These are phyloP conservation scores for Dissophora globulifera DNA, from an alignment of 192 early-diverging fungal species.

Conservation along the genomic window DNA sequence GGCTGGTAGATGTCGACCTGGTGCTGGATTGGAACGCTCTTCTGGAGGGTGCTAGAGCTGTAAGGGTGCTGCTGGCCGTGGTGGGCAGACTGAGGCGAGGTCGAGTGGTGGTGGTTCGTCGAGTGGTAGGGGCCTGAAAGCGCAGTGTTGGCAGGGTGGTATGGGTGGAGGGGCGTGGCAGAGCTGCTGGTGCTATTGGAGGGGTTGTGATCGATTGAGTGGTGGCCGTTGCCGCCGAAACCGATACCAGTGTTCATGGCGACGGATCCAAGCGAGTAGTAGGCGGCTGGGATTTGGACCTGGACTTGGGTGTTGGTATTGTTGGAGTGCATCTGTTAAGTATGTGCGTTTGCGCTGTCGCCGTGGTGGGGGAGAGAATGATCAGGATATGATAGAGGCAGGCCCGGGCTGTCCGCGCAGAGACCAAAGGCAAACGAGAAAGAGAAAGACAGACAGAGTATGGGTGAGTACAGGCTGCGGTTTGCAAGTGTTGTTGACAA, in stretches of 20 bases:
- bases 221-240: constrained; percentile 13
- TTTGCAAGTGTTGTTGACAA: too few species aligned
- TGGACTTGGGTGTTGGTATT: constrained; percentile 28
- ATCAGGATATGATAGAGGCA: too few species aligned
- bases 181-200: neutral
- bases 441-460: too few species aligned
- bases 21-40: constrained; percentile 18
- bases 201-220: constrained; percentile 2
- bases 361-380: too few species aligned
- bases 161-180: constrained; percentile 27
- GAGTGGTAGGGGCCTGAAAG: constrained; percentile 19
- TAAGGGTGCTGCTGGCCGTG: constrained; percentile 12
- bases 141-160: constrained; percentile 18
- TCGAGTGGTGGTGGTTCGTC: constrained; percentile 4
- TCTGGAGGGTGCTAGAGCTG: constrained; percentile 19
- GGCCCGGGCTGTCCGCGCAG: too few species aligned
- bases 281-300: constrained; percentile 38
- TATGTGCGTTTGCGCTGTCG: too few species aligned
- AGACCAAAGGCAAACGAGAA: too few species aligned
- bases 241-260: constrained; percentile 29
- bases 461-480: too few species aligned
- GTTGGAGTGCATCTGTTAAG: too few species aligned
- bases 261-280: constrained; percentile 43
- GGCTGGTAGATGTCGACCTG: constrained; percentile 47
- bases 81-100: constrained; percentile 7